These are phyloP conservation scores for Domatiomyces globalis DNA, from an alignment of 2,329 filamentous ascomycete genomes.

Conservation along the genomic window DNA sequence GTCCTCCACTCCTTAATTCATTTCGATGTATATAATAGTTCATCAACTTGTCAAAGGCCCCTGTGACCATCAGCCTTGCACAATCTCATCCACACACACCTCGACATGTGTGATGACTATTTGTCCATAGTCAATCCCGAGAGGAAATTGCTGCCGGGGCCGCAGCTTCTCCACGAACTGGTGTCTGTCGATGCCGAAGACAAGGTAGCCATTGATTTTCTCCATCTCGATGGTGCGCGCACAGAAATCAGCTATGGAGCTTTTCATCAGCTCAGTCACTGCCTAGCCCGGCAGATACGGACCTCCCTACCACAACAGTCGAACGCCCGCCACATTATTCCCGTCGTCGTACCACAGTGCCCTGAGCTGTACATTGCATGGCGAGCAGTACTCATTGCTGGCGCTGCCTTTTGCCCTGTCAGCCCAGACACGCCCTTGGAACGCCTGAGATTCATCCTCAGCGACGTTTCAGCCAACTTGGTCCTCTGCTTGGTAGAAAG, in stretches of 20 bases:
- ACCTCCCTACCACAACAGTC: constrained; percentile 11
- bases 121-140: constrained; percentile 45
- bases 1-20: not conserved
- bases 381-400: constrained; percentile 64
- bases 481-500: constrained; percentile 46
- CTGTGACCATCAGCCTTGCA: too few relatives aligned
- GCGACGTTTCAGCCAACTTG: constrained; percentile 58
- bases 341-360: constrained; percentile 63
- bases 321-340: constrained; percentile 40
- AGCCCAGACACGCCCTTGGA: constrained; percentile 64
- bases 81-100: too few relatives aligned
- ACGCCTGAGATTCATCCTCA: constrained; percentile 62
- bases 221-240: constrained; percentile 34
- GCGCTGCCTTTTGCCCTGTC: constrained; percentile 74
- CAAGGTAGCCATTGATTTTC: constrained; percentile 49
- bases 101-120: not conserved
- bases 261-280: constrained; percentile 30
- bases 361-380: constrained; percentile 63
- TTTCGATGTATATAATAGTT: not conserved
- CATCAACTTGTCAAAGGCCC: not conserved
- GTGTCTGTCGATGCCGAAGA: constrained; percentile 34
- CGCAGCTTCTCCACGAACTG: constrained; percentile 47
- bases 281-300: constrained; percentile 10
- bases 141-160: constrained; percentile 40
- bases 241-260: constrained; percentile 45